These are phyloP conservation scores for Lotmaria passim DNA, from an alignment of 208 protist species.

Conservation along the genomic window DNA sequence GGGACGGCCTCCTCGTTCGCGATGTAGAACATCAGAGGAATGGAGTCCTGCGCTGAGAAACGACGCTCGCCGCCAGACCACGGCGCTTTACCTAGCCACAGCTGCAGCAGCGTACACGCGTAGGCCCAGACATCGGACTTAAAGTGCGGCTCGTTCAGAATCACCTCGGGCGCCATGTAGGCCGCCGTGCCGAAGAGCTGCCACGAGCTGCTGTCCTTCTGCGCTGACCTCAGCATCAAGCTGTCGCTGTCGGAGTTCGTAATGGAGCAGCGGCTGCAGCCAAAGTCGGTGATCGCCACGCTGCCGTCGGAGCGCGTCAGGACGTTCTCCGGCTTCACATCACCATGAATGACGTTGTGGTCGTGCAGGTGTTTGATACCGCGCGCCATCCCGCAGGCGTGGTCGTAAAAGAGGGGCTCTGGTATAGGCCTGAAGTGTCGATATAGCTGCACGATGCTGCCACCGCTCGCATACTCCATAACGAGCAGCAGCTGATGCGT, in stretches of 20 bases:
- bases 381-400: conserved; percentile 57
- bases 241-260: conserved; percentile 20
- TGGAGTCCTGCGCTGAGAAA: conserved; percentile 35
- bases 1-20: conserved; percentile 49
- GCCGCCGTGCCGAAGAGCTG: conserved; percentile 58
- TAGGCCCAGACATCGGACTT: conserved; percentile 78
- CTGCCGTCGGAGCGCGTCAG: conserved; percentile 71
- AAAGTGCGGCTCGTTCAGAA: conserved; percentile 45
- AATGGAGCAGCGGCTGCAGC: conserved; percentile 57
- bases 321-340: conserved; percentile 81
- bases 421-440: conserved; percentile 58
- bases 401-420: conserved; percentile 49
- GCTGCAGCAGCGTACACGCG: conserved; percentile 61
- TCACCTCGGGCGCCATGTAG: conserved; percentile 79
- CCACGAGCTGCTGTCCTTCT: conserved; percentile 17
- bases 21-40: conserved; percentile 73
- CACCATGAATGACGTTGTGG: conserved; percentile 71
- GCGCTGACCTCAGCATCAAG: neutral
- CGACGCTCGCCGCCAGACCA: conserved; percentile 35
- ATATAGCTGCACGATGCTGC: conserved; percentile 62
- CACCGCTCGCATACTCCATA: conserved; percentile 70
- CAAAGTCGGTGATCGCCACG: conserved; percentile 75
- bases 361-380: conserved; percentile 80
- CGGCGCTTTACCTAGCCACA: conserved; percentile 50
- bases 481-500: conserved; percentile 70